Conservation (phyloP, 2,329 filamentous ascomycete species). For the Zelopaecilomyces penicillatus region DNA sequence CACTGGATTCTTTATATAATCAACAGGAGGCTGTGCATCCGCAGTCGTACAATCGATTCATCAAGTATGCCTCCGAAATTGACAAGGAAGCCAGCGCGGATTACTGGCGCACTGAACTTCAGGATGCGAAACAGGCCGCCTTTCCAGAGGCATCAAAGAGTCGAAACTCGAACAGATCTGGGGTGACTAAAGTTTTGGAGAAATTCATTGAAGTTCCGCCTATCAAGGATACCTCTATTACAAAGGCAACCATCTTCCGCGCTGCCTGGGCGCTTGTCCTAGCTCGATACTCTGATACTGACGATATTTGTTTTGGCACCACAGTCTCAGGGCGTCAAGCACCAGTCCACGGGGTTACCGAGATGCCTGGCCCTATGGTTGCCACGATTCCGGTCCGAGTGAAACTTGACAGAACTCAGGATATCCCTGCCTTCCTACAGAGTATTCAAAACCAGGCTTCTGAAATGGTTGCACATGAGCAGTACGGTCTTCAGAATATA, state of each 20-base stretch:
- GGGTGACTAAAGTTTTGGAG: neutral
- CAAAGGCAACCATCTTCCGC: constrained; percentile 12
- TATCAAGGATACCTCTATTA: constrained; percentile 1
- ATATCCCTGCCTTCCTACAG: constrained; percentile 15
- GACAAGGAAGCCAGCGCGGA: constrained; percentile 31
- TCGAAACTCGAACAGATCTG: neutral
- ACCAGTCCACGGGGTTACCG: constrained; percentile 16
- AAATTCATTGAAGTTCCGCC: neutral
- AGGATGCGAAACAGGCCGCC: constrained; percentile 25
- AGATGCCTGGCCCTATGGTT: constrained; percentile 20
- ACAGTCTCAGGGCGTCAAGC: constrained; percentile 20
- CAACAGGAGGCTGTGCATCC: constrained; percentile 21
- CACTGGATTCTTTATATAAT: constrained; percentile 37
- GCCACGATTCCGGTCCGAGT: constrained; percentile 20
- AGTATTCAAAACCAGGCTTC: constrained; percentile 13
- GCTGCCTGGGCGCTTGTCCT: constrained; percentile 18
- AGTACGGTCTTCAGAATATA: constrained; percentile 15
- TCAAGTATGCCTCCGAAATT: constrained; percentile 35
- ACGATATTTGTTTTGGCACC: constrained; percentile 18
- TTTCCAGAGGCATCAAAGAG: neutral
- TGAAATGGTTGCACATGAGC: constrained; percentile 10
- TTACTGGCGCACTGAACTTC: constrained; percentile 39
- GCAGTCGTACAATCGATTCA: constrained; percentile 40
- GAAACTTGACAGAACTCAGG: constrained; percentile 6
- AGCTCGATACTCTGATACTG: constrained; percentile 9